Evolutionary conservation across 2,329 filamentous ascomycete genomes (phyloP).

Genomic region (Curvularia verruculosa): DNA sequence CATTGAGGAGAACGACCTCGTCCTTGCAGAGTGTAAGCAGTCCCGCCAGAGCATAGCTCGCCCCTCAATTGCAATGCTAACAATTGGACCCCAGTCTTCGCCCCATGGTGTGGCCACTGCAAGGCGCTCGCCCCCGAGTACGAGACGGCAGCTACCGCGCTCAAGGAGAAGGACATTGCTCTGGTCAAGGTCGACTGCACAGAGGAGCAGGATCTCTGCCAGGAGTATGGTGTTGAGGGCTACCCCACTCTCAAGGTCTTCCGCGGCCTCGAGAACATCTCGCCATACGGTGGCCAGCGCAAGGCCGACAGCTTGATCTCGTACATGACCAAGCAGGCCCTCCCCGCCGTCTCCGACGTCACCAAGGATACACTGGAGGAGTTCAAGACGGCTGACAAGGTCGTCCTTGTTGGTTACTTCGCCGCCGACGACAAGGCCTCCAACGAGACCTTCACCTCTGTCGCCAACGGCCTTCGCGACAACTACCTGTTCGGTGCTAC

Average conservation of each 20-base stretch:
- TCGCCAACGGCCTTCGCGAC: conserved; percentile 80
- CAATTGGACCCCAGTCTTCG: conserved; percentile 69
- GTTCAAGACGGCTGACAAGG: conserved; percentile 98
- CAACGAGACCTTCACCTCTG: conserved; percentile 81
- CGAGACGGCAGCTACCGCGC: conserved; percentile 80
- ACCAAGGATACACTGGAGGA: conserved; percentile 84
- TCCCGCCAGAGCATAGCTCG: not conserved
- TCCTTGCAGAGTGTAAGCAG: conserved; percentile 89
- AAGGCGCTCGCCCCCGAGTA: conserved; percentile 95
- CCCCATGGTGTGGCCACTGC: conserved; percentile 97
- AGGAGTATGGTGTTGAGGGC: conserved; percentile 87
- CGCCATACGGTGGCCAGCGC: conserved; percentile 85
- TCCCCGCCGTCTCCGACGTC: conserved; percentile 87
- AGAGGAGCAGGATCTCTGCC: conserved; percentile 89
- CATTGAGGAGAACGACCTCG: conserved; percentile 82
- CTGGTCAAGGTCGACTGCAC: conserved; percentile 94
- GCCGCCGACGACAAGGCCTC: conserved; percentile 79
- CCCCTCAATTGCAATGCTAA: conserved; percentile 45
- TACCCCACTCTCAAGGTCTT: conserved; percentile 99
- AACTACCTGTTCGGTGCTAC: conserved; percentile 90
- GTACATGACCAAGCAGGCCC: conserved; percentile 98
- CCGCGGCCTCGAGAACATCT: conserved; percentile 81
- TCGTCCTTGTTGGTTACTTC: conserved; percentile 90
- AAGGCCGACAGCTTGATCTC: conserved; percentile 79
- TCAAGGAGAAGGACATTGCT: conserved; percentile 87